Conservation (phyloP, 2,329 filamentous ascomycete species). For the Neonectria coccinea region DNA sequence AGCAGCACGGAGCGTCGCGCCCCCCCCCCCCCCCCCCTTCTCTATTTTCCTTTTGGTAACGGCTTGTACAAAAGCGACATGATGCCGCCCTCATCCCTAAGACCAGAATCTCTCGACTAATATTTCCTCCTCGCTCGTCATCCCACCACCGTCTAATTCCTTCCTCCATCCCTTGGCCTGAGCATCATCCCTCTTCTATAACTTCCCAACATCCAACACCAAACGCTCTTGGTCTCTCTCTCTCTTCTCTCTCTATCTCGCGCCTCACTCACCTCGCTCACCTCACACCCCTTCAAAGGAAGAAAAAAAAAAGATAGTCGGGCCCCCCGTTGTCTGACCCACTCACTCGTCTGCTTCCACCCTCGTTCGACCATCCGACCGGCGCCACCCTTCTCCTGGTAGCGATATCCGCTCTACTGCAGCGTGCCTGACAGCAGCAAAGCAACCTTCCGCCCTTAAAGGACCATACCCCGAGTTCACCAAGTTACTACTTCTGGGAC, state of each 20-base stretch:
- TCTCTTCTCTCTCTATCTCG: conserved; percentile 24
- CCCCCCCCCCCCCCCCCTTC: conserved; percentile 21
- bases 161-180: conserved; percentile 13
- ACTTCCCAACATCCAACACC: conserved; percentile 4
- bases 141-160: conserved; percentile 2
- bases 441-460: conserved; percentile 38
- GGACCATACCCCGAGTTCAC: conserved; percentile 40
- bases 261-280: conserved; percentile 29
- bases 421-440: conserved; percentile 33
- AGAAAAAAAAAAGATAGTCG: conserved; percentile 26
- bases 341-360: conserved; percentile 27
- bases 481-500: conserved; percentile 27
- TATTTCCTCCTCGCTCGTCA: conserved; percentile 11
- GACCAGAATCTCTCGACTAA: conserved; percentile 27
- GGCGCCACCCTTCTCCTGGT: conserved; percentile 40
- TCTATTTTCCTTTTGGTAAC: conserved; percentile 29
- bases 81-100: conserved; percentile 38
- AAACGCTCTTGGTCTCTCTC: background rate
- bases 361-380: conserved; percentile 44
- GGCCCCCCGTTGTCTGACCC: conserved; percentile 44
- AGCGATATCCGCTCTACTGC: conserved; percentile 35
- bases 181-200: background rate
- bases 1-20: conserved; percentile 2
- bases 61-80: conserved; percentile 42
- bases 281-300: conserved; percentile 5